Percentiles rank a stretch among this genome's conserved stretches.
Conservation (phyloP, 2,329 filamentous ascomycete species). For the Waltergamsia citrina region DNA sequence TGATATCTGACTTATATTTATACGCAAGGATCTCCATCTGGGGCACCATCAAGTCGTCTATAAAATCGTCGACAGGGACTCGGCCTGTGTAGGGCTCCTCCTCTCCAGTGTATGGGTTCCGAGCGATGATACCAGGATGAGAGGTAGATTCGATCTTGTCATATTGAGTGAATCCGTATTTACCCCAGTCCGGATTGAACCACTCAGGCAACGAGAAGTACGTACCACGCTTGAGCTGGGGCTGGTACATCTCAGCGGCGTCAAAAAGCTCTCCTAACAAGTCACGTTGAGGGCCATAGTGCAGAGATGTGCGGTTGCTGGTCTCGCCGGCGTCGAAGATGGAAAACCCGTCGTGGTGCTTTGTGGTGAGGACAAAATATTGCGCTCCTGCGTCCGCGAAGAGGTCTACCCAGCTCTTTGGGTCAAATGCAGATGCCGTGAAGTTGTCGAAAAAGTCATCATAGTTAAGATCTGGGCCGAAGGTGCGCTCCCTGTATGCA, state of each 20-base stretch:
- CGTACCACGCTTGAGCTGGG: constrained; percentile 29
- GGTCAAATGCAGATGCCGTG: constrained; percentile 36
- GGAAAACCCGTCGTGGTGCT: constrained; percentile 9
- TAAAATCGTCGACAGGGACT: constrained; percentile 27
- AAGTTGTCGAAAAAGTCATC: constrained; percentile 47
- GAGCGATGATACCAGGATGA: constrained; percentile 26
- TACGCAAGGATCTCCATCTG: constrained; percentile 35
- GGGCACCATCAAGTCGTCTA: constrained; percentile 31
- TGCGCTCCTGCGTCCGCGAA: constrained; percentile 40
- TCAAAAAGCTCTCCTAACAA: constrained; percentile 32
- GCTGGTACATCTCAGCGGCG: constrained; percentile 28
- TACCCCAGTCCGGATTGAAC: constrained; percentile 35
- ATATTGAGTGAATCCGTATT: constrained; percentile 29
- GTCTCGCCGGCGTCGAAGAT: constrained; percentile 29
- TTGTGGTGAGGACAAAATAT: constrained; percentile 36
- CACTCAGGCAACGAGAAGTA: constrained; percentile 41
- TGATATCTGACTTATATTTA: constrained; percentile 32
- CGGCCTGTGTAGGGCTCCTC: constrained; percentile 31
- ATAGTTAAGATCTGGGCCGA: constrained; percentile 40
- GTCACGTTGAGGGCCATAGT: constrained; percentile 29
- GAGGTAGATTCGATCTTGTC: constrained; percentile 15
- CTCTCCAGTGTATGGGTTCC: constrained; percentile 31
- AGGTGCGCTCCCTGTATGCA: constrained; percentile 39
- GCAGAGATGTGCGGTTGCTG: constrained; percentile 27
- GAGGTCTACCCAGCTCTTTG: constrained; percentile 44